phyloP scores from a whole-genome alignment of 768 basidiomycete genomes.

The Crucibulum laeve region DNA sequence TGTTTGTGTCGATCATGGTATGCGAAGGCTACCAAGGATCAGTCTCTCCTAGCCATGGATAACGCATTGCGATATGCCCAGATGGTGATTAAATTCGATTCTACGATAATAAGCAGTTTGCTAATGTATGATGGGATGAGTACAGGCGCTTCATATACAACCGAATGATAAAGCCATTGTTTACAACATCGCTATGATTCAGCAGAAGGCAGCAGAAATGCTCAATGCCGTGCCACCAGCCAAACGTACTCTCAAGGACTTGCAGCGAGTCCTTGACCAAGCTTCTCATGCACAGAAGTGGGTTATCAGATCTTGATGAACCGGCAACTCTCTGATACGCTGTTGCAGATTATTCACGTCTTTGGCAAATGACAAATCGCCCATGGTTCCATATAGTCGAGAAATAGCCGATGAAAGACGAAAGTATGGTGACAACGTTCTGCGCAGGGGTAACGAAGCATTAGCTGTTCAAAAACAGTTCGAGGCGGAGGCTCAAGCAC shows the following conservation, averaged over 20 bases:
- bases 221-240: constrained; percentile 67
- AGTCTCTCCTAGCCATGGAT: constrained; percentile 76
- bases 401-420: constrained; percentile 88
- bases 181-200: constrained; percentile 98
- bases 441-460: constrained; percentile 80
- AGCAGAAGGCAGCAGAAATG: constrained; percentile 94
- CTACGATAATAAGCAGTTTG: neutral
- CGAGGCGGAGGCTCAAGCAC: constrained; percentile 68
- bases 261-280: constrained; percentile 73
- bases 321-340: neutral
- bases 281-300: constrained; percentile 87
- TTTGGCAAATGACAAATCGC: constrained; percentile 68
- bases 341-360: constrained; percentile 72
- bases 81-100: constrained; percentile 39
- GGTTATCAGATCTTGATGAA: constrained; percentile 14
- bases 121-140: neutral
- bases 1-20: constrained; percentile 94
- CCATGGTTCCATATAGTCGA: constrained; percentile 72
- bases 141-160: constrained; percentile 77
- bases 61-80: constrained; percentile 84
- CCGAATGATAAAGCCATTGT: constrained; percentile 86
- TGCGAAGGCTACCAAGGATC: constrained; percentile 87
- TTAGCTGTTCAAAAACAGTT: constrained; percentile 63
- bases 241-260: constrained; percentile 78
- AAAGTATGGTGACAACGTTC: constrained; percentile 85